Conservation (phyloP, 176 grass and related monocot genomes). For the Phyllostachys edulis region DNA sequence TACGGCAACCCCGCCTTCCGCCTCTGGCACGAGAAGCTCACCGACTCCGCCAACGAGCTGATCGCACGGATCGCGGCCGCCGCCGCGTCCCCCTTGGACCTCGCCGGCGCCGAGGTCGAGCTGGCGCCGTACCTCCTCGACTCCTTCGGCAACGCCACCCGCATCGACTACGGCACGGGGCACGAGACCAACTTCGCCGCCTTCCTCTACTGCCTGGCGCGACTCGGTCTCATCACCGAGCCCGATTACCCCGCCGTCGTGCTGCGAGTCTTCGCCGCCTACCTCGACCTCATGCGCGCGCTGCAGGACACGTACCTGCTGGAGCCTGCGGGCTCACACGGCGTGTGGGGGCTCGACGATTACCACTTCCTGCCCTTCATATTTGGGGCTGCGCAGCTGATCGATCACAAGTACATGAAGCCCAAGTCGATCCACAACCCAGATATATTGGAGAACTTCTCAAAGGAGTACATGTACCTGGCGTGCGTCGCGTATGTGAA, state of each 20-base stretch:
- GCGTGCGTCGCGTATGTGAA: slow-evolving; percentile 70
- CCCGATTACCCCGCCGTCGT: slow-evolving; percentile 60
- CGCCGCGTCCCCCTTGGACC: slow-evolving; percentile 31
- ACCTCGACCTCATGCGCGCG: slow-evolving; percentile 74
- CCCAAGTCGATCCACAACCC: slow-evolving; percentile 95
- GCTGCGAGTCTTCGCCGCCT: slow-evolving; percentile 55
- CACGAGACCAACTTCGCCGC: slow-evolving; percentile 87
- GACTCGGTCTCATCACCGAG: slow-evolving; percentile 68
- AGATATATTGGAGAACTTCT: slow-evolving; percentile 88
- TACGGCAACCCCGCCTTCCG: slow-evolving; percentile 93
- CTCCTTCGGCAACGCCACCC: slow-evolving; percentile 79
- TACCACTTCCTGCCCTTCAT: slow-evolving; percentile 88
- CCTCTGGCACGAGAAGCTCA: slow-evolving; percentile 75
- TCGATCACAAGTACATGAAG: slow-evolving; percentile 99
- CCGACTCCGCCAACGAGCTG: slow-evolving; percentile 35
- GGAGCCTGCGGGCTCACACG: slow-evolving; percentile 89
- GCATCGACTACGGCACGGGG: slow-evolving; percentile 84
- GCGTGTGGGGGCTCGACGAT: slow-evolving; percentile 81
- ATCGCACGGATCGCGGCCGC: slow-evolving; percentile 48
- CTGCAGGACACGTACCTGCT: slow-evolving; percentile 81
- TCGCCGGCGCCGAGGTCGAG: slow-evolving; percentile 56
- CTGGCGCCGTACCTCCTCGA: slow-evolving; percentile 84
- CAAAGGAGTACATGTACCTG: slow-evolving; percentile 81
- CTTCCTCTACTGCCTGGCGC: slow-evolving; percentile 91
- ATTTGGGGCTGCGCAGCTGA: slow-evolving; percentile 83